phyloP scores from a whole-genome alignment of 495 filamentous ascomycete genomes.

The Aspergillus leporis region DNA sequence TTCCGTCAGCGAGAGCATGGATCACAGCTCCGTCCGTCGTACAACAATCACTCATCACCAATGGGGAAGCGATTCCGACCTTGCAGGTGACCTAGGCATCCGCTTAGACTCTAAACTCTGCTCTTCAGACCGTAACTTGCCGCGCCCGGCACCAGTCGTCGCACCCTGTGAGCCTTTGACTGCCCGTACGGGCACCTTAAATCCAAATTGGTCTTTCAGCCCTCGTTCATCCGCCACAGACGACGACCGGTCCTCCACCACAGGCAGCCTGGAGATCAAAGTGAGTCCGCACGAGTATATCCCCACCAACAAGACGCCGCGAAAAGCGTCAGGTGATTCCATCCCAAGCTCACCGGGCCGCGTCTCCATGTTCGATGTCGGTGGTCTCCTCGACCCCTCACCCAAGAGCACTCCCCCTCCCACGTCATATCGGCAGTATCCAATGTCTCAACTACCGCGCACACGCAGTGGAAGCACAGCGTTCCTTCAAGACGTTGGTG shows the following conservation, averaged over 20 bases:
- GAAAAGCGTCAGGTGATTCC: not conserved
- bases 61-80: conserved; percentile 83
- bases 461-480: conserved; percentile 50
- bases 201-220: conserved; percentile 37
- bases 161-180: conserved; percentile 25
- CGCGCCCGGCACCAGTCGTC: conserved; percentile 44
- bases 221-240: conserved; percentile 20
- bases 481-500: conserved; percentile 60
- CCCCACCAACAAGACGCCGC: conserved; percentile 28
- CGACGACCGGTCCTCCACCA: conserved; percentile 29
- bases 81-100: conserved; percentile 72
- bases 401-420: conserved; percentile 12
- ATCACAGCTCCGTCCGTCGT: conserved; percentile 50
- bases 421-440: conserved; percentile 6
- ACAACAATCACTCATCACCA: conserved; percentile 54
- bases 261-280: conserved; percentile 37
- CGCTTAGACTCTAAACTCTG: conserved; percentile 60
- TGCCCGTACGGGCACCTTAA: conserved; percentile 29
- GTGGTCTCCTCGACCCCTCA: conserved; percentile 56
- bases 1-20: conserved; percentile 53
- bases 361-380: conserved; percentile 71
- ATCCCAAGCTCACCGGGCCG: conserved; percentile 28
- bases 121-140: conserved; percentile 31
- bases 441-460: conserved; percentile 1
- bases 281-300: conserved; percentile 42